A percentile compares a stretch with the other conserved stretches of the same genome.
These are phyloP conservation scores for Lablab purpureus DNA, from an alignment of 306 rosid species.

Conservation along the genomic window DNA sequence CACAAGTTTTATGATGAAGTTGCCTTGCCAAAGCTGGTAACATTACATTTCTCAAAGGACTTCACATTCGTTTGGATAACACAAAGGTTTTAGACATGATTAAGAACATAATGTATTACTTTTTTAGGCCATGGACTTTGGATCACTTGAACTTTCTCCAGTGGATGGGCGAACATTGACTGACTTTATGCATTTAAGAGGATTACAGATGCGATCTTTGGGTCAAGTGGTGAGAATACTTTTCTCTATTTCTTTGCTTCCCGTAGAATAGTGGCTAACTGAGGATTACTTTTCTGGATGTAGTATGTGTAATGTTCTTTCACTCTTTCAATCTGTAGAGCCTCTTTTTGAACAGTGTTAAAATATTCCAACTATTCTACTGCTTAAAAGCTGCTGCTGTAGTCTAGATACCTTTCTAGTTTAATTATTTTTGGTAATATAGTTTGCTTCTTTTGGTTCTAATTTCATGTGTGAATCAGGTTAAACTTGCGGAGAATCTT, in stretches of 20 bases:
- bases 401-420: conserved; percentile 9
- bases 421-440: conserved; percentile 1
- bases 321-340: conserved; percentile 29
- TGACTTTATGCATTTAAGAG: conserved; percentile 99
- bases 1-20: conserved; percentile 83
- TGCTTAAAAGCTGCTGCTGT: conserved; percentile 13
- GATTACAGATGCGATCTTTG: conserved; percentile 81
- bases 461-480: conserved; percentile 61
- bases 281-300: not conserved
- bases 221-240: conserved; percentile 86
- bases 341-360: conserved; percentile 7
- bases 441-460: conserved; percentile 43
- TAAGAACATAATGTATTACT: conserved; percentile 44
- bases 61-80: conserved; percentile 26
- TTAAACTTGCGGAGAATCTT: conserved; percentile 86
- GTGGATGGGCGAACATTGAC: conserved; percentile 98
- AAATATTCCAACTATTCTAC: not conserved
- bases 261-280: conserved; percentile 11
- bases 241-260: conserved; percentile 20
- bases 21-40: conserved; percentile 98
- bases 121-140: conserved; percentile 87
- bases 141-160: conserved; percentile 97
- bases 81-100: conserved; percentile 24
- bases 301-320: conserved; percentile 4
- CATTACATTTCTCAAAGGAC: conserved; percentile 4